Base-by-base conservation (phyloP, 371 early-diverging fungal species). In the Choanephora cucurbitarum region DNA sequence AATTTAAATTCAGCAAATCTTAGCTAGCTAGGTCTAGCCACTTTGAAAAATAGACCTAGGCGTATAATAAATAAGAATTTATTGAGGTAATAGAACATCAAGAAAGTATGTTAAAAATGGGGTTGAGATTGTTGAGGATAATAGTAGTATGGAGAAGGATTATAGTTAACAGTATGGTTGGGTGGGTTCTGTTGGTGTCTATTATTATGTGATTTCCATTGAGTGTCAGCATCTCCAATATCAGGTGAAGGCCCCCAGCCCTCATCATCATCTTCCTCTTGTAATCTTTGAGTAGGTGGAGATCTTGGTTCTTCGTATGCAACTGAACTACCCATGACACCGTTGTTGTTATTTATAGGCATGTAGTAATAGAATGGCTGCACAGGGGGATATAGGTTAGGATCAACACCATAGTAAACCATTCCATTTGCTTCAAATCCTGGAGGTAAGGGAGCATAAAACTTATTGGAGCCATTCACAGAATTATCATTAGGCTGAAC, bases 341-440 rank as follows among this genome's bases (percentile, higher is more conserved):
- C 24, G 8, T 23, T 51, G 10, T 23, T 51, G 10, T 5, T n/a
- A 1, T 21, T 13, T 42, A 51, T 42, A 4, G 58, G 50, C 17
- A 42, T 49, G 19, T 57, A 51, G 33, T 56, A 59, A 17, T 72
- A 70, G 31, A 56, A 70, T 23, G 57, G 58, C 34, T 42, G 55
- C n/a, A 47, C 54, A n/a, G 60, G 60, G 1, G 59, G 64, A 55
- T 67, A 72, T 55, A 72, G 55, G 7, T 62, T 56, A 0, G 73
- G 66, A 40, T 69, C 64, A 52, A 66, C 56, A 19, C 66, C 62
- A 43, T 72, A 72, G 43, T 72, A 72, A 1, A 72, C 69, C 73
- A 72, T 72, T 11, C 73, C 73, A 44, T 72, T 72, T 3, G 73
- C 73, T 57, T 72, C 69, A 44, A 57, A 72, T 11, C 63, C 66